These are phyloP conservation scores for Bipolaris victoriae DNA, from an alignment of 2,329 filamentous ascomycete species.

Conservation along the genomic window DNA sequence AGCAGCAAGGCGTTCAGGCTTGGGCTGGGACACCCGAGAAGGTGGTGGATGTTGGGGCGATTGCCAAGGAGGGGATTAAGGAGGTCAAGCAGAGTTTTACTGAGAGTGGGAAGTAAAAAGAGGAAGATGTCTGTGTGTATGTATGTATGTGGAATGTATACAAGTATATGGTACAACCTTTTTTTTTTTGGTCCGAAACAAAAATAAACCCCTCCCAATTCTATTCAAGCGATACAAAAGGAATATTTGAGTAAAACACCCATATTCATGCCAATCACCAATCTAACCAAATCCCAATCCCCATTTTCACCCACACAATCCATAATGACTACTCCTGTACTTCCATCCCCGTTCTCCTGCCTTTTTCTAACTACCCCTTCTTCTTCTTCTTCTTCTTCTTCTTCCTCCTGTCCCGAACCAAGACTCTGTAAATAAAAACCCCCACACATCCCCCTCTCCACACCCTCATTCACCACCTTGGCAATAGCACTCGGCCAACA, in stretches of 20 bases:
- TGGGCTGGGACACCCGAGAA: conserved; percentile 20
- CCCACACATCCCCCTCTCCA: conserved; percentile 64
- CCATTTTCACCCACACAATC: conserved; percentile 89
- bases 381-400: conserved; percentile 15
- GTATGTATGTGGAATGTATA: neutral
- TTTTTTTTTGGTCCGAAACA: too few relatives aligned
- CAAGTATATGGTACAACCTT: too few relatives aligned
- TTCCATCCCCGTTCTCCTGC: conserved; percentile 65
- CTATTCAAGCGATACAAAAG: neutral
- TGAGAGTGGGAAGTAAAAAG: conserved; percentile 19
- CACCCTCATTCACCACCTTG: conserved; percentile 80
- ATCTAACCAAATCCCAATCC: conserved; percentile 88
- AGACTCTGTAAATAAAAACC: conserved; percentile 52
- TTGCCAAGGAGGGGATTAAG: conserved; percentile 30
- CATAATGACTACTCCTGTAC: conserved; percentile 86
- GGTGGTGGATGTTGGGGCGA: conserved; percentile 34
- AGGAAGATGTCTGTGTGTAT: neutral
- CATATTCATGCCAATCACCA: conserved; percentile 91
- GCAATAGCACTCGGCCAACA: conserved; percentile 97
- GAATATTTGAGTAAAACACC: conserved; percentile 49
- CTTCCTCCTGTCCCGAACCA: conserved; percentile 1
- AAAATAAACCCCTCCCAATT: neutral
- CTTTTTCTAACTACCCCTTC: conserved; percentile 40
- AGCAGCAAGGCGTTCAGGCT: conserved; percentile 15
- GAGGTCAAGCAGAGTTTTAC: conserved; percentile 44